phyloP scores from a whole-genome alignment of 2,329 filamentous ascomycete genomes.

The Fusarium sp. region DNA sequence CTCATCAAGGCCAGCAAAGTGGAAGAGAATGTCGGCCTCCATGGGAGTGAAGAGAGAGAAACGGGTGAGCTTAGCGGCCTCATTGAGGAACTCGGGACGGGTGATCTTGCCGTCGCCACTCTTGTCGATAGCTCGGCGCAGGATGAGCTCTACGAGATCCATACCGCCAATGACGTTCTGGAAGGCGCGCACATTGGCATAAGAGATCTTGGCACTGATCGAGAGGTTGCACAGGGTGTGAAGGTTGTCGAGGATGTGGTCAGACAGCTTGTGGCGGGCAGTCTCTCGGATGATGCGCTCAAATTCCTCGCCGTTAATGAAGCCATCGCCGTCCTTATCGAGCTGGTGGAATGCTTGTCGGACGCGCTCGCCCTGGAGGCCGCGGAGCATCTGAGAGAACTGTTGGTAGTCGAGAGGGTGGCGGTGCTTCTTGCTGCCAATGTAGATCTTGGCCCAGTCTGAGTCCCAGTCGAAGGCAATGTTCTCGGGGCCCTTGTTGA shows the following conservation, averaged over 20 bases:
- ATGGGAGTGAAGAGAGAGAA: slow-evolving; percentile 98
- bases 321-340: slow-evolving; percentile 92
- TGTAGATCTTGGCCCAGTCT: slow-evolving; percentile 95
- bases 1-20: slow-evolving; percentile 94
- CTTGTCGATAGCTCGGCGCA: slow-evolving; percentile 86
- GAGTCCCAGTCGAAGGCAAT: slow-evolving; percentile 98
- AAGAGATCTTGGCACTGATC: slow-evolving; percentile 91
- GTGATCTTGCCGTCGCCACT: slow-evolving; percentile 94
- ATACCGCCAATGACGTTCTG: slow-evolving; percentile 98
- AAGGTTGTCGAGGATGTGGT: slow-evolving; percentile 92
- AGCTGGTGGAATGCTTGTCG: slow-evolving; percentile 94
- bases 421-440: slow-evolving; percentile 86
- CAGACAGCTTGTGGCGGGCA: slow-evolving; percentile 94
- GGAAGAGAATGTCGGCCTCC: slow-evolving; percentile 98
- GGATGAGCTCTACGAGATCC: slow-evolving; percentile 94
- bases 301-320: slow-evolving; percentile 95
- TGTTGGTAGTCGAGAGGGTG: slow-evolving; percentile 95
- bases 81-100: slow-evolving; percentile 91
- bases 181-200: slow-evolving; percentile 97
- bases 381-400: slow-evolving; percentile 97
- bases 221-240: slow-evolving; percentile 96
- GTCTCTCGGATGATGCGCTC: slow-evolving; percentile 96
- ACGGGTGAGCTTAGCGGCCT: slow-evolving; percentile 89
- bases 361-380: slow-evolving; percentile 94
- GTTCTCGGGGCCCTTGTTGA: slow-evolving; percentile 85